Base-by-base conservation (phyloP, 208 protist species). In the Leishmania gerbilli region DNA sequence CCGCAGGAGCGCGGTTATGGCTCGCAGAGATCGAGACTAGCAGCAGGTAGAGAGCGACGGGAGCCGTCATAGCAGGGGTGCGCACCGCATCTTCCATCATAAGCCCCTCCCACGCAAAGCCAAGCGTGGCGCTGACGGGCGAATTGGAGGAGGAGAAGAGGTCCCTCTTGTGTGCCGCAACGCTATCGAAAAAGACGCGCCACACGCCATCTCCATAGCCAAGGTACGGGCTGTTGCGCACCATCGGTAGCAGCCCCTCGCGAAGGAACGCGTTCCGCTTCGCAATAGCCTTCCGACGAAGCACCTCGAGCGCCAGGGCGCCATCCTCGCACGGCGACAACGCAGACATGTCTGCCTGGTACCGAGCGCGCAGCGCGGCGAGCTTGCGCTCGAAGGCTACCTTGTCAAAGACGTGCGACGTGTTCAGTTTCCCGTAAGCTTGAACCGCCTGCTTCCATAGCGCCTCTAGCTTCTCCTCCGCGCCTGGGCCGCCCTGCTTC, bases 141-240 rank as follows among this genome's bases (percentile, higher is more conserved):
- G 81, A 80, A 17, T 51, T 47, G 31, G 58, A 13, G 2, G 82
- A 79, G 53, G 82, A 79, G 53, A 95, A 92, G 45, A 95, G 67
- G 11, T 80, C 80, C 31, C 11, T 74, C 69, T 91, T 88, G 74
- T 92, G 77, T 27, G 86, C 34, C 72, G 89, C 77, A 21, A 95
- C 91, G 27, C 86, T 85, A 6, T 85, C 51, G 60, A 96, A 91
- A 79, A 95, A 94, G 42, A 92, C 80, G 45, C 85, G 88, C 92
- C 92, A 96, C 27, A 95, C 87, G 15, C 78, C 90, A 74, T 95
- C 91, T 42, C 91, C 94, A 81, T 88, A 87, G 64, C 90, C 88
- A 21, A 95, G 79, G 82, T 94, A 94, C 15, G 67, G 53, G 24
- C 83, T 85, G 67, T 94, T 89, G 19, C 53, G 68, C 42, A 92